Conservation (phyloP, 2,329 filamentous ascomycete genomes). For the Stagonosporopsis cucurbitacearum region DNA sequence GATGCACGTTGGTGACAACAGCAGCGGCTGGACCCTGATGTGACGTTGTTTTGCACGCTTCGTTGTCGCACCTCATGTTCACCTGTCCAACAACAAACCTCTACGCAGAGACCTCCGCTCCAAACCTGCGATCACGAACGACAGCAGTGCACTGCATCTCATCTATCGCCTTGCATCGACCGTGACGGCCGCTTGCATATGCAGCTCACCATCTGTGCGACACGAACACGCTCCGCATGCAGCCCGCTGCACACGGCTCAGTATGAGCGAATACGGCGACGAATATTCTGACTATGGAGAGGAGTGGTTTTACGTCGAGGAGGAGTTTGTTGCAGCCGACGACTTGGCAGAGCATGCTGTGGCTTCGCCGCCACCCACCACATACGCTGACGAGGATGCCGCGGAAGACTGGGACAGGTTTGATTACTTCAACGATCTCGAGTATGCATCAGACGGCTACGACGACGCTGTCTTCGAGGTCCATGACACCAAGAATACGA, state of each 20-base stretch:
- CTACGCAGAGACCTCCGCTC: conserved; percentile 1
- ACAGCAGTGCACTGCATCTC: background rate
- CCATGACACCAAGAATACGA: conserved; percentile 28
- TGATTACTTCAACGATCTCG: conserved; percentile 57
- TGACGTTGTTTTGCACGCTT: conserved; percentile 13
- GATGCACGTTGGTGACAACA: background rate
- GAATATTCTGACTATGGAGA: conserved; percentile 48
- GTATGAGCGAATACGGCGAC: conserved; percentile 53
- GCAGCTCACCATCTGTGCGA: conserved; percentile 11
- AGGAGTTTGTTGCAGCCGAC: conserved; percentile 53
- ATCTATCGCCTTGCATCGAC: background rate
- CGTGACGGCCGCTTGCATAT: conserved; percentile 7
- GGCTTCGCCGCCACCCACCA: conserved; percentile 49
- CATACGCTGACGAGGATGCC: conserved; percentile 41
- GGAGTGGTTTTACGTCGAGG: conserved; percentile 57
- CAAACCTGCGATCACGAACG: background rate
- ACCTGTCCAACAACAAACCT: conserved; percentile 1
- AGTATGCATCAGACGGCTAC: conserved; percentile 56
- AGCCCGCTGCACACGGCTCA: conserved; percentile 19
- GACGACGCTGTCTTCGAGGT: conserved; percentile 49
- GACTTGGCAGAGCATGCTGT: conserved; percentile 58
- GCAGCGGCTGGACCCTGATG: conserved; percentile 11
- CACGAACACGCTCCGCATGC: conserved; percentile 12
- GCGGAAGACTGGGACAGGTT: conserved; percentile 55
- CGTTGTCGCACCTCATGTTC: conserved; percentile 1